Conservation (phyloP, 192 early-diverging fungal genomes). For the Backusella circina region DNA sequence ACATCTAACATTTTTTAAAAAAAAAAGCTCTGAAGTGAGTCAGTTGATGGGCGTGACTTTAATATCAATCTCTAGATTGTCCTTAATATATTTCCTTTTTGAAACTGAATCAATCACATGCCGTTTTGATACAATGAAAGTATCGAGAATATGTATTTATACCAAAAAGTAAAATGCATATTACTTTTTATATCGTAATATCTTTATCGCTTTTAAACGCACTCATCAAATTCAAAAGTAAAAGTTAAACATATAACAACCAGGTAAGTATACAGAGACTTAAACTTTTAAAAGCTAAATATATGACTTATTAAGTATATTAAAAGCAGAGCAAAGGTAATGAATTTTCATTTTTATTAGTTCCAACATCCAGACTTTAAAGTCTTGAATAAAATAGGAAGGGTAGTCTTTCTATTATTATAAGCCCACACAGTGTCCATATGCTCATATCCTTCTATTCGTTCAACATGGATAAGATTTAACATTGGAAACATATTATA, state of each 20-base stretch:
- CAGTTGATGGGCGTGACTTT: neutral
- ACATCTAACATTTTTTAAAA: neutral
- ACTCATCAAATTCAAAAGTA: neutral
- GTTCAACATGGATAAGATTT: constrained; percentile 29
- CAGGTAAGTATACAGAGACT: neutral
- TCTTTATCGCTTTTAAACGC: neutral
- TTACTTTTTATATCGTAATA: too few species aligned
- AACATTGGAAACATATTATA: constrained; percentile 12
- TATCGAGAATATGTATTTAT: too few species aligned
- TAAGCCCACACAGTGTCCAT: constrained; percentile 40
- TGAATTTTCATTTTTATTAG: neutral
- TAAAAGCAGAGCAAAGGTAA: neutral
- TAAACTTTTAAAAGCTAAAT: neutral
- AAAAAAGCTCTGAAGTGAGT: neutral
- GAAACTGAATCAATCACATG: neutral
- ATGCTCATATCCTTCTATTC: constrained; percentile 35
- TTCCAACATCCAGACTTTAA: neutral
- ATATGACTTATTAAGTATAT: neutral
- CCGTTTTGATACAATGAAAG: neutral
- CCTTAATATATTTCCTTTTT: neutral
- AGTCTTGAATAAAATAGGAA: neutral
- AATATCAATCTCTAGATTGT: neutral
- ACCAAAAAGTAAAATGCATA: too few species aligned
- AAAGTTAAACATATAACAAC: neutral
- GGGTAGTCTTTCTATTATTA: constrained; percentile 27